A percentile compares a stretch with the other conserved stretches of the same genome.
phyloP scores from a whole-genome alignment of 805 yeast species.

The Lachancea sp. region DNA sequence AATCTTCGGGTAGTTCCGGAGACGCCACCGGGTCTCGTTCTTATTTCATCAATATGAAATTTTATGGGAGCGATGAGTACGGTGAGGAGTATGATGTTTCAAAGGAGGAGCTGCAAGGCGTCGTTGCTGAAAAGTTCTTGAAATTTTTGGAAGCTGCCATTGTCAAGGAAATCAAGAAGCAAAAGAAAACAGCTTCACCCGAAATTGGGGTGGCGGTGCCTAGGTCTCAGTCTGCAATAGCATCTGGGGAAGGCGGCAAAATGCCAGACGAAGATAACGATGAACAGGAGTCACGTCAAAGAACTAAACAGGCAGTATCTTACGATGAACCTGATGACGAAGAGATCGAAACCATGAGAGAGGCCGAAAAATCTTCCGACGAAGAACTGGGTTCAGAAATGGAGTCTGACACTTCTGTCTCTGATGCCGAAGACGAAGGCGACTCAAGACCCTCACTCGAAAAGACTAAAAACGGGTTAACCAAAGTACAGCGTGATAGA shows the following conservation, averaged over 20 bases:
- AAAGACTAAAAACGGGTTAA: conserved; percentile 33
- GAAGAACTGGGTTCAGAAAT: conserved; percentile 41
- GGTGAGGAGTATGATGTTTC: conserved; percentile 83
- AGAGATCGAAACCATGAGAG: conserved; percentile 82
- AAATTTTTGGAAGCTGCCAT: conserved; percentile 64
- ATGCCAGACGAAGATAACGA: conserved; percentile 49
- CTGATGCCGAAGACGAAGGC: conserved; percentile 36
- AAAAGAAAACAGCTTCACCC: conserved; percentile 53
- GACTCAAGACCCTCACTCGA: conserved; percentile 20
- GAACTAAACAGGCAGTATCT: conserved; percentile 79
- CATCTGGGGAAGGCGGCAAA: conserved; percentile 43
- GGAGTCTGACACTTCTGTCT: conserved; percentile 35
- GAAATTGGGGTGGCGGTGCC: conserved; percentile 69
- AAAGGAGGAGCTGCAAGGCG: conserved; percentile 67
- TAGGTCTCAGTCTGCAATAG: conserved; percentile 40
- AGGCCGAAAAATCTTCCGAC: conserved; percentile 71
- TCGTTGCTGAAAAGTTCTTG: conserved; percentile 61
- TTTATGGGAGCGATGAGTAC: conserved; percentile 73
- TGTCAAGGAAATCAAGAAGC: conserved; percentile 75
- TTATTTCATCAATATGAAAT: conserved; percentile 65
- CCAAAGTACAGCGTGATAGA: conserved; percentile 70
- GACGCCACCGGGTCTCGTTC: conserved; percentile 52
- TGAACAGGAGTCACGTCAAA: conserved; percentile 53
- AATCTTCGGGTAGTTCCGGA: conserved; percentile 65
- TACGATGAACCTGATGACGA: conserved; percentile 95